Conservation (phyloP, 164 flowering plant species). For the Stephania japonica region DNA sequence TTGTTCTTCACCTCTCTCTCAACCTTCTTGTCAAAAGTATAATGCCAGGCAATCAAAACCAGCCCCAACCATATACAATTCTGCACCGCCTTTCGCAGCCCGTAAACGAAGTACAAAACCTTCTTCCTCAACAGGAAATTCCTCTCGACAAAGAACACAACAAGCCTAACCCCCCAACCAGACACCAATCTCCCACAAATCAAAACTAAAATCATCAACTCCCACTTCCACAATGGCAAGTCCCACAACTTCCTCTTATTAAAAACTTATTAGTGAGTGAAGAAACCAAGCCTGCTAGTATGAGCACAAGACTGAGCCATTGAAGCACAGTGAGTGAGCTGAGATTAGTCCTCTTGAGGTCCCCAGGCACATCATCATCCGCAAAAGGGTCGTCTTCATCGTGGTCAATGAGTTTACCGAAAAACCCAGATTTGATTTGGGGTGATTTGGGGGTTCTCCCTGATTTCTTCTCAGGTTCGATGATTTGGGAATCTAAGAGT, state of each 20-base stretch:
- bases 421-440: constrained; percentile 19
- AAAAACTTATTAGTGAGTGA: constrained; percentile 30
- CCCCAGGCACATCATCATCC: constrained; percentile 46
- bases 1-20: constrained; percentile 25
- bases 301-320: constrained; percentile 41
- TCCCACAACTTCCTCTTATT: constrained; percentile 30
- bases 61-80: constrained; percentile 64
- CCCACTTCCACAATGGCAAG: constrained; percentile 70
- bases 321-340: constrained; percentile 30
- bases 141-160: constrained; percentile 56
- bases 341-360: constrained; percentile 27
- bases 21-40: constrained; percentile 42
- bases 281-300: constrained; percentile 33
- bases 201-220: constrained; percentile 43
- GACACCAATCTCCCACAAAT: constrained; percentile 66
- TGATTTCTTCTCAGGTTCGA: constrained; percentile 6
- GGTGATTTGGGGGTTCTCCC: constrained; percentile 1
- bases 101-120: constrained; percentile 72
- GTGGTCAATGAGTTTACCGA: constrained; percentile 17
- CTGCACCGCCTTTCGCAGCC: constrained; percentile 60
- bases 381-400: constrained; percentile 48
- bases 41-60: constrained; percentile 55
- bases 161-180: constrained; percentile 59
- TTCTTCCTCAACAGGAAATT: constrained; percentile 55
- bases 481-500: constrained; percentile 34